Base-by-base conservation (phyloP, 345 rosid species). In the Boechera retrofracta region DNA sequence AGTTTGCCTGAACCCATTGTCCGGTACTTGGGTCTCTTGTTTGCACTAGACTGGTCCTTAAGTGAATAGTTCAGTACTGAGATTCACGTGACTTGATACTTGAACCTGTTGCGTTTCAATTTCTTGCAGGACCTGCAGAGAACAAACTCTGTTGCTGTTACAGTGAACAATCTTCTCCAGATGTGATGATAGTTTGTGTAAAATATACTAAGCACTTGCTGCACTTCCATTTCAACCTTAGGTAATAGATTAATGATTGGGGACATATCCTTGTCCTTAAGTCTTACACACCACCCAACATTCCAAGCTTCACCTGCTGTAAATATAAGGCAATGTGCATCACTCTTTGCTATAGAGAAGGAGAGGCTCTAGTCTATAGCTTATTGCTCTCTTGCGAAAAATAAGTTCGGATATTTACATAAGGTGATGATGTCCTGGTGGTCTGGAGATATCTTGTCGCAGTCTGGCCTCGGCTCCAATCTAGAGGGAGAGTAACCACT, bases 81-180 rank as follows among this genome's bases (percentile, higher is more conserved):
- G 57, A 67, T 48, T 72, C 29, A 66, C 1, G 32, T 65, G 38
- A 51, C 62, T 73, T 78, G 62, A 78, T 51, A 53, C 56, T 49
- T 67, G 59, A 67, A 79, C 64, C 56, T 67, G 60, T 60, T 68
- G 52, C 65, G 28, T 57, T 49, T 73, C 45, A 35, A 63, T 64
- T 35, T 69, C 10, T 72, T 86, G 92, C 94, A 95, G 99, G 99
- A 95, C 78, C 79, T 95, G 86, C 99, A 89, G 89, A 85, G 89
- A 75, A 92, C 99, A 68, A 89, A 95, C 82, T 95, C 99, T 33
- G 98, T 82, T 36, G 79, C 91, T 64, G 89, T 89, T 33, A 92
- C 97, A 69, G 97, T 95, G 85, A 92, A 95, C 86, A 95, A 95
- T 81, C 99, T 92, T 80, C 99, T 95, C 72, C 99, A 95, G 82